These are phyloP conservation scores for Geranium incanum DNA, from an alignment of 441 rosid species.

Conservation along the genomic window DNA sequence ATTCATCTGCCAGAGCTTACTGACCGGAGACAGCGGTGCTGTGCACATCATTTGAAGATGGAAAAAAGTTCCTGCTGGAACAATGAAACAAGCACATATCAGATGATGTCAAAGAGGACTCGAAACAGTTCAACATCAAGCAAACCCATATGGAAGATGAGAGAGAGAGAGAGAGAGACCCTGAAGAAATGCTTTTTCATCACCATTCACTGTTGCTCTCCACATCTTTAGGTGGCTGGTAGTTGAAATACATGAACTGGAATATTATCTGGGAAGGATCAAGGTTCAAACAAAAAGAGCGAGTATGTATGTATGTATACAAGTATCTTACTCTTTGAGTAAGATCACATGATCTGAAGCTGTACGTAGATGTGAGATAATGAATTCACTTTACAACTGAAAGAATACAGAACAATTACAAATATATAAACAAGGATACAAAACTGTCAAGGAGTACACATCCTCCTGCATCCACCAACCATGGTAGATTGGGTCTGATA, in stretches of 20 bases:
- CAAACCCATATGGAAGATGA: not conserved
- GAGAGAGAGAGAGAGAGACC: slow-evolving; percentile 4
- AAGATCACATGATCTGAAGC: not conserved
- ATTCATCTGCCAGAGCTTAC: too few species aligned
- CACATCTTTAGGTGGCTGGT: slow-evolving; percentile 16
- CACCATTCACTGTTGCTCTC: slow-evolving; percentile 11
- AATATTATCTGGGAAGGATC: slow-evolving; percentile 33
- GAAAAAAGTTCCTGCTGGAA: not conserved
- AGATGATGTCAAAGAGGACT: not conserved
- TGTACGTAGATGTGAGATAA: not conserved
- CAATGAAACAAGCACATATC: not conserved
- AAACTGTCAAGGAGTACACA: slow-evolving; percentile 68
- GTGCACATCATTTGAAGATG: not conserved
- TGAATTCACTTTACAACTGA: not conserved
- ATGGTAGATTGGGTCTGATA: slow-evolving; percentile 64
- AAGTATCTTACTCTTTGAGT: not conserved
- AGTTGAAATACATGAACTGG: slow-evolving; percentile 42
- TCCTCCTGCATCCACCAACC: slow-evolving; percentile 85
- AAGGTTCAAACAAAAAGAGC: slow-evolving; percentile 25
- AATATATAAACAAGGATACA: slow-evolving; percentile 39
- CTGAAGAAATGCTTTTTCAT: not conserved
- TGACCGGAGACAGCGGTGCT: too few species aligned
- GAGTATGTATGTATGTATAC: not conserved
- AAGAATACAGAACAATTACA: not conserved
- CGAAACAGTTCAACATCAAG: not conserved